phyloP scores from a whole-genome alignment of 768 basidiomycete genomes.

The Hygrocybe coccinea region DNA sequence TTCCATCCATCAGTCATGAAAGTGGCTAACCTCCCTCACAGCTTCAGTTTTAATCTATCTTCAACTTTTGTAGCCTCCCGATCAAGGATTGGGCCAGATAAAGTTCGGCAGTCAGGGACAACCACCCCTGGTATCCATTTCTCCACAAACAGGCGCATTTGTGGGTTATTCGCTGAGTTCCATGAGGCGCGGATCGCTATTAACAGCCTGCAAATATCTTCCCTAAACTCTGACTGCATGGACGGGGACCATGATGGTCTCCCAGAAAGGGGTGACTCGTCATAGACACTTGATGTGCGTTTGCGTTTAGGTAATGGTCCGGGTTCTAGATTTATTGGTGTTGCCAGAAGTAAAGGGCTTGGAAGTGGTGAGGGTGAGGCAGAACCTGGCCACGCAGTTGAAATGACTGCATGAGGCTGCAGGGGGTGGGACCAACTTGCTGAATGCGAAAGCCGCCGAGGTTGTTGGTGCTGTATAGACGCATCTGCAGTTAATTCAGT shows the following conservation, averaged over 20 bases:
- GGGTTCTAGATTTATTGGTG: background rate
- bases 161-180: conserved; percentile 28
- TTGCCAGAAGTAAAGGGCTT: background rate
- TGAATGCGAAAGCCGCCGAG: too few species aligned
- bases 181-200: conserved; percentile 13
- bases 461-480: background rate
- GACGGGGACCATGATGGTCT: conserved; percentile 5
- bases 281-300: conserved; percentile 6
- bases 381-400: background rate
- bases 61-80: conserved; percentile 4
- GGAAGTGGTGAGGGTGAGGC: conserved; percentile 1
- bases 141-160: conserved; percentile 26
- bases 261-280: background rate
- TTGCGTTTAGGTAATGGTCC: background rate
- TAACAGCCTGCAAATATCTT: conserved; percentile 16
- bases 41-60: conserved; percentile 6
- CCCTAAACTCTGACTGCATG: conserved; percentile 3
- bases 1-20: conserved; percentile 30
- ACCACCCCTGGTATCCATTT: conserved; percentile 28
- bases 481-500: conserved; percentile 3
- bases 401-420: background rate
- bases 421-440: too few species aligned
- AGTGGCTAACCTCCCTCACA: conserved; percentile 19
- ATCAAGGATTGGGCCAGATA: conserved; percentile 22
- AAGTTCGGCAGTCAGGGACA: conserved; percentile 18